A percentile compares a stretch with the other conserved stretches of the same genome.
phyloP scores from a whole-genome alignment of 2,329 filamentous ascomycete genomes.

The Penicillium sp. region DNA sequence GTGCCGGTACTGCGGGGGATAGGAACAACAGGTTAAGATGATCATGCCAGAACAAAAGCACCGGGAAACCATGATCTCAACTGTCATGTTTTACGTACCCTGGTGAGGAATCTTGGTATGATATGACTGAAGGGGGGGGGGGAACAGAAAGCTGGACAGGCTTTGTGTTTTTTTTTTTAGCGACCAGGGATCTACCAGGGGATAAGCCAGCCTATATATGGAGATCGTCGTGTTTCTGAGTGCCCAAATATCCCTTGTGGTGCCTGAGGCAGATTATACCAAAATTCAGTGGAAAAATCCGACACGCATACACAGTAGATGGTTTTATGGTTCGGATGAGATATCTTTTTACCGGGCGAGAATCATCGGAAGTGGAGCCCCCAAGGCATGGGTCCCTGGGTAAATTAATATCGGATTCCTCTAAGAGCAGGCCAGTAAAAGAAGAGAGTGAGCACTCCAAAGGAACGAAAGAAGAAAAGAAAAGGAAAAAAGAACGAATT shows the following conservation, averaged over 20 bases:
- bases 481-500: not conserved
- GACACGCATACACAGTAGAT: not conserved
- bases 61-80: conserved; percentile 9
- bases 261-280: conserved; percentile 1
- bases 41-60: conserved; percentile 23
- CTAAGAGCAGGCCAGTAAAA: not conserved
- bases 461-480: conserved; percentile 5
- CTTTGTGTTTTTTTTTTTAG: not conserved
- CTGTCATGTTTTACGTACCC: conserved; percentile 20
- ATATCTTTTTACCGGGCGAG: not conserved
- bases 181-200: conserved; percentile 5
- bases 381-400: conserved; percentile 1
- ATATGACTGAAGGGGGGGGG: conserved; percentile 1
- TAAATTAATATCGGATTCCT: not conserved
- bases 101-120: conserved; percentile 8
- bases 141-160: not conserved
- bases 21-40: conserved; percentile 12
- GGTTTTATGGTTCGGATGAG: conserved; percentile 3
- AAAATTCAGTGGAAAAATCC: not conserved
- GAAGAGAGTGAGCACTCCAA: not conserved
- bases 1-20: not conserved
- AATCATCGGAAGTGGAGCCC: conserved; percentile 5
- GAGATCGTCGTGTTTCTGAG: not conserved
- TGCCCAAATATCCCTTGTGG: not conserved
- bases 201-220: conserved; percentile 1